Conservation (phyloP, 768 basidiomycete species). For the Russula sp. region DNA sequence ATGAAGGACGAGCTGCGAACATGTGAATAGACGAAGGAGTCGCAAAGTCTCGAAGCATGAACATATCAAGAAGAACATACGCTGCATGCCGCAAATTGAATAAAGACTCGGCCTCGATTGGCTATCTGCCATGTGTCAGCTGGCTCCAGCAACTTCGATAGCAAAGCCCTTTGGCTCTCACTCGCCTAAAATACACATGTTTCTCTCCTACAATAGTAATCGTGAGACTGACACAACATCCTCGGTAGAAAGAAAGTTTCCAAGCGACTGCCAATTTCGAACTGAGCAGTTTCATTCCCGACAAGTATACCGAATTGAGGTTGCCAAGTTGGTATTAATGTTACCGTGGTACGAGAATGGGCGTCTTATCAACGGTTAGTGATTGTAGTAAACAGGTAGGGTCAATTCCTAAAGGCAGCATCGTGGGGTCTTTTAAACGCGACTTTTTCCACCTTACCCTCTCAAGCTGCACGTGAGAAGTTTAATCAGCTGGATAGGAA, state of each 20-base stretch:
- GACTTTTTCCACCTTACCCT: slow-evolving; percentile 51
- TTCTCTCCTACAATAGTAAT: not conserved
- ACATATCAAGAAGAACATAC: not conserved
- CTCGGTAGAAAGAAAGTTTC: not conserved
- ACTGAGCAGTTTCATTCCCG: not conserved
- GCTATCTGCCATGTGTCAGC: not conserved
- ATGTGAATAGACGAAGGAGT: not conserved
- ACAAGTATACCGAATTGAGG: not conserved
- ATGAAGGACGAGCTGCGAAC: not conserved
- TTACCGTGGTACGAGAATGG: not conserved
- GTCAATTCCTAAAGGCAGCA: slow-evolving; percentile 32
- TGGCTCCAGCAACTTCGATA: not conserved
- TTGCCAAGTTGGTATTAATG: not conserved
- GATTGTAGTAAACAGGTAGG: slow-evolving; percentile 15
- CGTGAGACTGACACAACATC: not conserved
- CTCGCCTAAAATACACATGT: not conserved
- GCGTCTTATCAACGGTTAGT: not conserved
- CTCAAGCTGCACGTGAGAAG: slow-evolving; percentile 43
- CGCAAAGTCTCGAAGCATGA: no score
- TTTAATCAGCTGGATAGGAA: slow-evolving; percentile 21
- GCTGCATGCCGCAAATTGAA: not conserved
- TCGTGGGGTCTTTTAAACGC: slow-evolving; percentile 48
- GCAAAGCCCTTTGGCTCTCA: not conserved
- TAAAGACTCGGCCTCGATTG: not conserved
- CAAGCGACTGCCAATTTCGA: not conserved